Base-by-base conservation (phyloP, 371 early-diverging fungal species). In the Apophysomyces trapeziformis region DNA sequence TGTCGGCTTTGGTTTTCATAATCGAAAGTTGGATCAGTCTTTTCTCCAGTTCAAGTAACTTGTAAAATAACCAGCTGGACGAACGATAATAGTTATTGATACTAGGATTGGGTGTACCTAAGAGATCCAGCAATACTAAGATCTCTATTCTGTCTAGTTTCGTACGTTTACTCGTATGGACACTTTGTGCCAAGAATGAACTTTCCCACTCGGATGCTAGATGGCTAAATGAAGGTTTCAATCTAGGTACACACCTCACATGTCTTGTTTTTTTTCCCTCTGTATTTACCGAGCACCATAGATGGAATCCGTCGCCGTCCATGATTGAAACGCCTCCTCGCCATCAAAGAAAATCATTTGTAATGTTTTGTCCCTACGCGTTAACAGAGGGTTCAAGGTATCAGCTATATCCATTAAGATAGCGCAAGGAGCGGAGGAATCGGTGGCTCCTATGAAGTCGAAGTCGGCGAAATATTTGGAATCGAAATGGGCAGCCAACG, bases 281-380 rank as follows among this genome's bases (percentile, higher is more conserved):
- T 36, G 14, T 35, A 46, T 4, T 62, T 71, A 71, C 71, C 71
- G 56, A 14, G 95, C 83, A 5, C 98, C 98, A 79, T 96, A 97
- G 13, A 93, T 76, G 1, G 95, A 95, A 78, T 96, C 97, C 0
- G 75, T 82, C 26, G 32, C 68, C 0, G 85, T 77, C 96, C 96
- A 96, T 0, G 83, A 68, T 21, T 66, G 70, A 69, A 94, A 95
- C 4, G 97, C 96, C 74, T 97, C 98, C 62, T 97, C 98, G 26
- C 98, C 97, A 73, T 97, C 97, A 72, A 97, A 96, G 69, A 97
- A 97, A 21, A 96, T 80, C 16, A 97, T 60, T 70, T 97, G 95
- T 50, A 96, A 38, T 1, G 92, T 89, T 26, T 61, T 64, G 13
- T 47, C 41, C 26, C 14, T 16, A 11, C 26, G 36, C 35, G 45